Evolutionary conservation across 1,284 basidiomycete species (phyloP).

Genomic region (Cryptococcus neoformans): DNA sequence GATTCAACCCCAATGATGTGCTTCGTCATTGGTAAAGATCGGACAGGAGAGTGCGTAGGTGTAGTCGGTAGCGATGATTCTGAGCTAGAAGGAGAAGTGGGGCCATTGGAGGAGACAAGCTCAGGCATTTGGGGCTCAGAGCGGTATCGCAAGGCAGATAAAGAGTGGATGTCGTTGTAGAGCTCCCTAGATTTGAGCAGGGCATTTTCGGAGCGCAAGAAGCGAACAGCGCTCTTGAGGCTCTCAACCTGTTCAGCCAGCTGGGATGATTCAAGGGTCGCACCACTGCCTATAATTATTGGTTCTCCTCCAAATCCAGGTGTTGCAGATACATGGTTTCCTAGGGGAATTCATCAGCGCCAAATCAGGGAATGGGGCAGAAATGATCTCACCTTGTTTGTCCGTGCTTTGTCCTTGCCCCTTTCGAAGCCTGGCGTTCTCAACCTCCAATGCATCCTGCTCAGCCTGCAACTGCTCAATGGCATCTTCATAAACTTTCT

Average conservation of each 20-base stretch:
- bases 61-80: conserved; percentile 11
- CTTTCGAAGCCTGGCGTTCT: conserved; percentile 76
- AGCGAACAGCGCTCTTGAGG: conserved; percentile 82
- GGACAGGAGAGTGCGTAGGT: conserved; percentile 8
- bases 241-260: conserved; percentile 85
- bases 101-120: conserved; percentile 19
- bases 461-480: conserved; percentile 91
- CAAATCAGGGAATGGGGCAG: no score
- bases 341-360: neutral
- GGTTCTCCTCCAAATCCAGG: conserved; percentile 8
- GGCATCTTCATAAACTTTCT: conserved; percentile 84
- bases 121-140: conserved; percentile 19
- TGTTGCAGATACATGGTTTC: conserved; percentile 7
- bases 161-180: conserved; percentile 69
- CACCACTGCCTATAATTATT: conserved; percentile 59
- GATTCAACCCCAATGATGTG: conserved; percentile 72
- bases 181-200: conserved; percentile 87
- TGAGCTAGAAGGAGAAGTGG: conserved; percentile 10
- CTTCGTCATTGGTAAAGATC: conserved; percentile 49
- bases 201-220: conserved; percentile 85
- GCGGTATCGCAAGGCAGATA: conserved; percentile 60
- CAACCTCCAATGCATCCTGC: conserved; percentile 78
- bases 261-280: conserved; percentile 77
- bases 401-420: conserved; percentile 59
- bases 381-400: conserved; percentile 57